Evolutionary conservation across 306 rosid genomes (phyloP), one percentile per base, ranked within the genome.

Genomic region (Prosopis cineraria): DNA sequence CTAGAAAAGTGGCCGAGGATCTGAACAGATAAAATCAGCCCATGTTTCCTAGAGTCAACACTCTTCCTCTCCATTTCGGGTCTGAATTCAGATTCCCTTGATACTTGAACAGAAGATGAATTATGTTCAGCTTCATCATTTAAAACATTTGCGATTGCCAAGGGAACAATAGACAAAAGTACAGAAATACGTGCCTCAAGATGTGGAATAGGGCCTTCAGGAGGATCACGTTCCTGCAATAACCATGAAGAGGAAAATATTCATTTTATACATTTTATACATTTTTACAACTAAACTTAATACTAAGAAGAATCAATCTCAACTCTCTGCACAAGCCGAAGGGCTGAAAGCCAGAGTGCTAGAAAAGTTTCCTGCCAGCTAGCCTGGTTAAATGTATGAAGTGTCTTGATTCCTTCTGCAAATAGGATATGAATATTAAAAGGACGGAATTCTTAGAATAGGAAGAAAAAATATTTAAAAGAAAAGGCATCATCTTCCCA

Each of bases 311-410:
- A 80, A 82, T 33, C 82, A 75, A 78, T 85, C 90, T 85, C 91
- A 88, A 90, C 97, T 79, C 97, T 89, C 80, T 92, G 95, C 85
- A 92, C 97, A 85, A 92, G 95, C 63, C 91, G 90, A 83, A 92
- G 97, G 70, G 97, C 95, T 75, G 97, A 88, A 70, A 92, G 90
- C 97, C 97, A 92, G 70, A 92, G 88, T 16, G 93, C 97, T 48
- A 88, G 83, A 83, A 92, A 88, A 65, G 97, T 88, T 79, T 88
- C 95, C 72, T 92, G 95, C 95, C 97, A 92, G 79, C 86, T 88
- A 76, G 97, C 90, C 87, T 88, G 91, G 90, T 92, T 90, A 79
- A 88, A 59, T 84, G 75, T 83, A 84, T 84, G 93, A 52, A 88
- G 90, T 24, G 88, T 84, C 88, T 75, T 85, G 83, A 84, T 85